phyloP scores from a whole-genome alignment of 2,329 filamentous ascomycete genomes.

The Zalaria obscura region DNA sequence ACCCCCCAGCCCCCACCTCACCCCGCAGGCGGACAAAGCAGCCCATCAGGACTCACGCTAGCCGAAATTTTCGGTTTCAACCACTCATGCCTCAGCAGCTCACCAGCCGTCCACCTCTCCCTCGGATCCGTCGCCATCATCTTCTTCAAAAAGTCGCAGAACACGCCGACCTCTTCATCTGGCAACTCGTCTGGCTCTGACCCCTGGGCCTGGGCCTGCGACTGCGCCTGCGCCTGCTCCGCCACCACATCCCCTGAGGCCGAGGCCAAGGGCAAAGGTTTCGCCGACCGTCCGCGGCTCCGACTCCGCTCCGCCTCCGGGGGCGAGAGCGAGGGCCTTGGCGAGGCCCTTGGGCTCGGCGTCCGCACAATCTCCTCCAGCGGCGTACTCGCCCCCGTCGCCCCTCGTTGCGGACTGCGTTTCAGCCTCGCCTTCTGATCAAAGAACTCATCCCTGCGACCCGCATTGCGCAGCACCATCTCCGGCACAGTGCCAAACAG shows the following conservation, averaged over 20 bases:
- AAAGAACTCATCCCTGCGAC: constrained; percentile 7
- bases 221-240: background rate
- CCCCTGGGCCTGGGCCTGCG: background rate
- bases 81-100: constrained; percentile 2
- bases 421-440: constrained; percentile 2
- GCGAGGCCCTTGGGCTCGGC: background rate
- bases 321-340: background rate
- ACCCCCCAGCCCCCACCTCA: too few relatives aligned
- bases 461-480: constrained; percentile 6
- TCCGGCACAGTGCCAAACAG: constrained; percentile 7
- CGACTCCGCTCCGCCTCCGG: too few relatives aligned
- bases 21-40: too few relatives aligned
- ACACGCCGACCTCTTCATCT: constrained; percentile 4
- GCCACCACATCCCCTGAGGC: too few relatives aligned
- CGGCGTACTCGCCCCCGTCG: background rate
- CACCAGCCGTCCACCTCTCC: background rate
- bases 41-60: too few relatives aligned
- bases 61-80: background rate
- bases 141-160: constrained; percentile 6
- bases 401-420: background rate
- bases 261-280: too few relatives aligned
- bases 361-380: constrained; percentile 2
- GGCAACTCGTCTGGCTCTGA: constrained; percentile 1
- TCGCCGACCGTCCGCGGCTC: too few relatives aligned
- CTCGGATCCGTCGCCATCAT: constrained; percentile 4